Evolutionary conservation across 352 stramenopile species (phyloP), one percentile per base, ranked within the genome.

Genomic region (Blastocystis sp.): DNA sequence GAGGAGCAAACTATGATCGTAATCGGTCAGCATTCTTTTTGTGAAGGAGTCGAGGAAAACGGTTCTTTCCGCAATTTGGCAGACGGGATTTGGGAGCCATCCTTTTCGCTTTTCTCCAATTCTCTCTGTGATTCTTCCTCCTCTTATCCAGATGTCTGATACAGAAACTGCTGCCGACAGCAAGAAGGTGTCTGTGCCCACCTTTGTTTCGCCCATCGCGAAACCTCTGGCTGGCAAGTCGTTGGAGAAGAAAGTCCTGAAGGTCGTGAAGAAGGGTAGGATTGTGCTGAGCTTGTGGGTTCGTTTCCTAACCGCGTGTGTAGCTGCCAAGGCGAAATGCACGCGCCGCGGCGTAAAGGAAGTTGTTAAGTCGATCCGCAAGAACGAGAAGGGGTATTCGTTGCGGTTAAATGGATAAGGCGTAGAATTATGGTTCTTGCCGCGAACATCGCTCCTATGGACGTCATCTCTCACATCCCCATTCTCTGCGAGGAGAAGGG

Each of bases 381-480:
- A 94, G 87, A 94, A 94, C 57, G 93, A 98, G 76, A 98, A 97
- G 88, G 96, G 97, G 8, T 88, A 57, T n/a, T 2, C 6, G 6
- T 54, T 40, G 36, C 32, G n/a, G 46, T 7, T 32, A 21, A 11
- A n/a, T 4, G 24, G n/a, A 40, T 67, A 18, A 49, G n/a, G 9
- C 14, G n/a, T 86, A 88, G 86, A 56, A 87, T 99, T 53, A 97
- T 94, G 87, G 92, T 99, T 76, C 94, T 99, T 59, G 97, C 97
- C 1, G 97, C 96, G 48, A 96, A 99, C 91, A 99, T 99, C 86
- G 98, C 93, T 84, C 97, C 96, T n/a, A 93, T 99, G 49, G 97
- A 99, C 88, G 96, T 99, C n/a, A 97, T 99, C 87, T 96, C 93
- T 84, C 96, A 99, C 92, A 92, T 99, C 71, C 96, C 97, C 16